Conservation (phyloP, 192 early-diverging fungal species). For the Chytriomyces sp. region DNA sequence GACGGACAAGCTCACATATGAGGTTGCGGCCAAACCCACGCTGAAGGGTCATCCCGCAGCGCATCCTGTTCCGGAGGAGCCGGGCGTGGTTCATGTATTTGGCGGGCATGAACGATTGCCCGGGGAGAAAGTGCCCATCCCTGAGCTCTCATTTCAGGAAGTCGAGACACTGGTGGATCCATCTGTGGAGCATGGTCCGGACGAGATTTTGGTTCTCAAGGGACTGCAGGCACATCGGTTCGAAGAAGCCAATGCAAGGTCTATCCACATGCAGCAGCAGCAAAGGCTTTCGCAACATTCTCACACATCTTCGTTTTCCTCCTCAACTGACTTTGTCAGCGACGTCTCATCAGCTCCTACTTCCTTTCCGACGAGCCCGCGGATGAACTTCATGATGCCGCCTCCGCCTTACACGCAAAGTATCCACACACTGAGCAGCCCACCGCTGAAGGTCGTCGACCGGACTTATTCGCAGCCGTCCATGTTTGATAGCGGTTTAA, state of each 20-base stretch:
- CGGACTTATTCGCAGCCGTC: background rate
- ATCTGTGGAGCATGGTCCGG: slow-evolving; percentile 4
- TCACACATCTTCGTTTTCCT: slow-evolving; percentile 3
- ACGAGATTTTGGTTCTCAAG: slow-evolving; percentile 21
- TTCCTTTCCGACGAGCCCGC: slow-evolving; percentile 16
- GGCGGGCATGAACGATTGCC: slow-evolving; percentile 19
- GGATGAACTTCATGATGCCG: slow-evolving; percentile 8
- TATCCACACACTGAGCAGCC: background rate
- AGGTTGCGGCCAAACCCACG: slow-evolving; percentile 39
- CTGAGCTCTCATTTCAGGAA: slow-evolving; percentile 8
- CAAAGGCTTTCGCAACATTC: background rate
- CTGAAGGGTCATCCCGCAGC: slow-evolving; percentile 12
- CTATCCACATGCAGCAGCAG: background rate
- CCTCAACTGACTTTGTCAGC: background rate
- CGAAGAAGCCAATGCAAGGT: background rate
- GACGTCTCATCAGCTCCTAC: background rate
- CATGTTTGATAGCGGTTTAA: background rate
- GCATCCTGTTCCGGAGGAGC: slow-evolving; percentile 5
- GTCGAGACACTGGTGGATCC: slow-evolving; percentile 11
- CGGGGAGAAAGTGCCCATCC: slow-evolving; percentile 9
- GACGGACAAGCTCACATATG: slow-evolving; percentile 38
- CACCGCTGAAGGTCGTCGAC: background rate
- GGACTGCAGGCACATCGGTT: slow-evolving; percentile 25
- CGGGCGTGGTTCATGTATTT: slow-evolving; percentile 21
- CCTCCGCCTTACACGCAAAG: slow-evolving; percentile 20